Conservation (phyloP, 768 basidiomycete genomes). For the Neoboletus magnificus region DNA sequence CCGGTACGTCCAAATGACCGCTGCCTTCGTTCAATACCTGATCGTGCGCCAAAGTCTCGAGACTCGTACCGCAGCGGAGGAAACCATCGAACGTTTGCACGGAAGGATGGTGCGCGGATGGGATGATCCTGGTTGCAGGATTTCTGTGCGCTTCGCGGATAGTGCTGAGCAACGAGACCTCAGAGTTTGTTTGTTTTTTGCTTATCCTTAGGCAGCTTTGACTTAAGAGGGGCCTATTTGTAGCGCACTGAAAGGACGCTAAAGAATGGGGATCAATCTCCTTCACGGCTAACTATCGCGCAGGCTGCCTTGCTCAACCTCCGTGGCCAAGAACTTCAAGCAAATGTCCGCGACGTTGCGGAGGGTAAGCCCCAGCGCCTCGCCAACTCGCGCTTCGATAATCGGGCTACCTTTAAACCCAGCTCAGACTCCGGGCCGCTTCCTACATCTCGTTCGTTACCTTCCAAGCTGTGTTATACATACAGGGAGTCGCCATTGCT, state of each 20-base stretch:
- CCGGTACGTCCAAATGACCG: constrained; percentile 43
- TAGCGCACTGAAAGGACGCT: constrained; percentile 60
- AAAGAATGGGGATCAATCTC: constrained; percentile 61
- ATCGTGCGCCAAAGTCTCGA: constrained; percentile 50
- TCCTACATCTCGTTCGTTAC: constrained; percentile 17
- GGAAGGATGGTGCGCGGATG: constrained; percentile 78
- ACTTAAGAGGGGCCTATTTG: constrained; percentile 1
- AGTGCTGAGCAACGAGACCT: constrained; percentile 75
- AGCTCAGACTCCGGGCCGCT: constrained; percentile 1
- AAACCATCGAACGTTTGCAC: constrained; percentile 73
- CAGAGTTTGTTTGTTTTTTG: constrained; percentile 48
- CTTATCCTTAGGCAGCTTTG: not conserved
- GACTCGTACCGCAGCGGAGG: constrained; percentile 67
- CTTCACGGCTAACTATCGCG: constrained; percentile 68
- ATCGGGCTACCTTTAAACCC: constrained; percentile 1
- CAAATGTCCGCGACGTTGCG: constrained; percentile 1
- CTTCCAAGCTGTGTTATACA: constrained; percentile 20
- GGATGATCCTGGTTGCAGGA: constrained; percentile 72
- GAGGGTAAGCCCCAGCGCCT: constrained; percentile 10
- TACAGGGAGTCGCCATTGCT: constrained; percentile 15
- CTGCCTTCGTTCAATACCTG: not conserved
- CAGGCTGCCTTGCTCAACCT: constrained; percentile 76
- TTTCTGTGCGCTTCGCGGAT: constrained; percentile 79
- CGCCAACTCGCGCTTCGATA: constrained; percentile 2
- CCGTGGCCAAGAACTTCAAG: constrained; percentile 56